Evolutionary conservation across 108 stramenopile genomes (phyloP), one percentile per base, ranked within the genome.

Genomic region (Nitzschia inconspicua): DNA sequence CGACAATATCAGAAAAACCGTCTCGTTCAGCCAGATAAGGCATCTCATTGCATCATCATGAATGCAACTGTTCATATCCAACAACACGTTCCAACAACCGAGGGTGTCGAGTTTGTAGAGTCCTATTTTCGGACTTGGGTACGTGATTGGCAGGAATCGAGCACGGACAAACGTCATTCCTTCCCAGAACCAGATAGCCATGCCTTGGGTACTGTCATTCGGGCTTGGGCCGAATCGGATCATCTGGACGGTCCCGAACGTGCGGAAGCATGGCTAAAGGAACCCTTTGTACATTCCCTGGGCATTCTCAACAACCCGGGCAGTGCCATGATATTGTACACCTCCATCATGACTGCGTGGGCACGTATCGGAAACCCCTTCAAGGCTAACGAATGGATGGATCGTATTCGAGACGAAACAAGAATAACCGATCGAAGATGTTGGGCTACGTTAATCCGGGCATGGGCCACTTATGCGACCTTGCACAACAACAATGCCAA

Each of bases 181-280:
- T 3, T 51, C 28, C 8, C 6, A 8, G 13, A 3, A 35, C 75
- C 75, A 3, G 75, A 76, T 56, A 41, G 60, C 18, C 59, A 70
- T n/a, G 49, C 41, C 3, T 57, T 70, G 29, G 47, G 68, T 16
- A 57, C 69, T 8, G 51, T 76, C 14, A 11, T 76, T 0, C 69
- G 62, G 49, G 75, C 69, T 16, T 70, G 69, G 68, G 75, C 47
- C 0, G 52, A 41, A 19, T 68, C 61, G 44, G 57, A 57, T 6
- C 6, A 57, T 7, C 50, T 41, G 11, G 43, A 49, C 13, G 69
- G 61, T 26, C 56, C 75, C 2, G 28, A 55, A 39, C 41, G 40
- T 25, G 75, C 75, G 9, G 75, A 76, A 61, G 36, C 30, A 24
- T 66, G 55, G 34, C 4, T 50, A 20, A 44, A 29, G 10, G 50